These are phyloP conservation scores for Aphanomyces euteiches DNA, from an alignment of 352 stramenopile genomes.

Conservation along the genomic window DNA sequence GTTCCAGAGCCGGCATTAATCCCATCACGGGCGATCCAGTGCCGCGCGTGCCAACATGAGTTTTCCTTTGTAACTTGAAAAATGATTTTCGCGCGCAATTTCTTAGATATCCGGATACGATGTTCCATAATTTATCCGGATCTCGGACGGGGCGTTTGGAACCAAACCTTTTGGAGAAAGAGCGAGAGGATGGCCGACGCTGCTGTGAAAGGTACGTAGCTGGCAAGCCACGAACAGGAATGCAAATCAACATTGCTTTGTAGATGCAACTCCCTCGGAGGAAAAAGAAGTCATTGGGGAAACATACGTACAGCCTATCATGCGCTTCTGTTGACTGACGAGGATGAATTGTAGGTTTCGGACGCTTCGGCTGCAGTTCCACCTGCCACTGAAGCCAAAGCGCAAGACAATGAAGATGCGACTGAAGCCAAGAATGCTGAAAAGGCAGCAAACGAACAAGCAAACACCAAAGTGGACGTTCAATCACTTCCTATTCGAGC, in stretches of 20 bases:
- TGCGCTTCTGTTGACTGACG: no score
- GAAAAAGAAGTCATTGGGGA: constrained; percentile 33
- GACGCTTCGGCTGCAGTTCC: neutral
- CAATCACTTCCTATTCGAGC: constrained; percentile 93
- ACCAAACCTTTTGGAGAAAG: neutral
- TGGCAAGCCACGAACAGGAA: neutral
- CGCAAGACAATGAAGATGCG: constrained; percentile 32
- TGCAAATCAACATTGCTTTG: neutral
- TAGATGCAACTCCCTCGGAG: constrained; percentile 16
- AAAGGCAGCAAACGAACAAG: constrained; percentile 54
- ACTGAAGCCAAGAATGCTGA: constrained; percentile 55
- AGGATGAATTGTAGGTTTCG: no score
- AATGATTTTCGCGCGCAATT: neutral
- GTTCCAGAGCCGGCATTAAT: constrained; percentile 76
- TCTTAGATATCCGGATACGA: neutral
- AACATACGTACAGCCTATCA: no score
- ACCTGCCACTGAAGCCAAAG: constrained; percentile 10
- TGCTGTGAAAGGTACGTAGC: constrained; percentile 41
- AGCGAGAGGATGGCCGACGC: constrained; percentile 53
- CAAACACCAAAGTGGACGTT: constrained; percentile 88
- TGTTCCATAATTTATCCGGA: neutral
- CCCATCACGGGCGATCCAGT: constrained; percentile 78
- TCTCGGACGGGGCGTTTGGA: neutral
- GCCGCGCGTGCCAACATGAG: constrained; percentile 35
- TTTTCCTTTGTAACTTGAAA: neutral